Percentiles rank a stretch among this genome's conserved stretches.
phyloP scores from a whole-genome alignment of 2,329 filamentous ascomycete genomes.

The Xylaria arbuscula region DNA sequence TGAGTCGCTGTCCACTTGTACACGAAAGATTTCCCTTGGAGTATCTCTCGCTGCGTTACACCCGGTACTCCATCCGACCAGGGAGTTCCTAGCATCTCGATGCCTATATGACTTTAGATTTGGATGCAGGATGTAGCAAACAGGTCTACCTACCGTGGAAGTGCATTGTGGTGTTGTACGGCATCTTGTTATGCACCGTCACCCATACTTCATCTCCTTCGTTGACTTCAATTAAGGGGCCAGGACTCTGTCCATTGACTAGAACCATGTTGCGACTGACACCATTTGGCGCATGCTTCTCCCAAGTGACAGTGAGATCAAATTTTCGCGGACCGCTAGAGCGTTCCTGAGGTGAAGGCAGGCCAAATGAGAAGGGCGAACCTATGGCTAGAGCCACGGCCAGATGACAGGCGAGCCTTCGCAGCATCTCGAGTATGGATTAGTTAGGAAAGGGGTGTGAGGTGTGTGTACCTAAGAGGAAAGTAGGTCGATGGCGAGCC shows the following conservation, averaged over 20 bases:
- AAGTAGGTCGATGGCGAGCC: background rate
- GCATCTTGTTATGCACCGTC: slow-evolving; percentile 58
- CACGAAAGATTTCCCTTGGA: slow-evolving; percentile 52
- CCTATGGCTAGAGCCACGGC: background rate
- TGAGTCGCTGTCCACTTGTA: slow-evolving; percentile 67
- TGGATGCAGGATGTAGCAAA: background rate
- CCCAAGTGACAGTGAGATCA: slow-evolving; percentile 18
- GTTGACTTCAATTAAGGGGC: slow-evolving; percentile 65
- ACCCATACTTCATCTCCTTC: slow-evolving; percentile 63
- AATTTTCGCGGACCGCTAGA: background rate
- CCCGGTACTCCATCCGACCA: slow-evolving; percentile 2
- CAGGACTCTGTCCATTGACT: slow-evolving; percentile 69
- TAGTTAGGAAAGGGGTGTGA: background rate
- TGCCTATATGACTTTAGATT: background rate
- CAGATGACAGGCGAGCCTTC: background rate
- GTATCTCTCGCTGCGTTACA: background rate
- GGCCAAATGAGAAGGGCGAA: background rate
- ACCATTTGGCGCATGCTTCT: slow-evolving; percentile 21
- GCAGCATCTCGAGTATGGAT: slow-evolving; percentile 1
- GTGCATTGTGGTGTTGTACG: slow-evolving; percentile 61
- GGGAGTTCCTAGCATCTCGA: background rate
- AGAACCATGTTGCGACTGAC: slow-evolving; percentile 25
- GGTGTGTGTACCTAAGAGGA: background rate
- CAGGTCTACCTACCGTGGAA: slow-evolving; percentile 56
- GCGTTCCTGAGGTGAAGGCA: background rate